These are phyloP conservation scores for Ceratocystiopsis sp. DNA, from an alignment of 2,329 filamentous ascomycete species.

Conservation along the genomic window DNA sequence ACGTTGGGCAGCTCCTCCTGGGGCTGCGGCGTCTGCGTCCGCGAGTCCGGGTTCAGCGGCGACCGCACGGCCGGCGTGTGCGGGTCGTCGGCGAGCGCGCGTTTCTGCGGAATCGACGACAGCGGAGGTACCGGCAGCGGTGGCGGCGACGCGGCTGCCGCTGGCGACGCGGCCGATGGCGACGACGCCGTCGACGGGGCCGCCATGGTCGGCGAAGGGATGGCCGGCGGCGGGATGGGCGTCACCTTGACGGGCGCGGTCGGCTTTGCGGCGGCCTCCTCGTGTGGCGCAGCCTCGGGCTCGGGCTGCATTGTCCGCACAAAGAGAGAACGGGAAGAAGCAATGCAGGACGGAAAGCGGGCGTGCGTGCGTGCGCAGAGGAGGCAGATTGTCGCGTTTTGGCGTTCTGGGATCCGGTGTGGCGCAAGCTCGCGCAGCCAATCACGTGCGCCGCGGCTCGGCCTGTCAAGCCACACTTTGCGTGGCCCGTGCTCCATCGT, in stretches of 20 bases:
- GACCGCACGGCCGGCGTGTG: constrained; percentile 56
- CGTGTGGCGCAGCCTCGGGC: too few species aligned
- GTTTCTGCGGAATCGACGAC: constrained; percentile 41
- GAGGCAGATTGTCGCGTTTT: too few species aligned
- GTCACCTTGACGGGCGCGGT: too few species aligned
- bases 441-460: neutral
- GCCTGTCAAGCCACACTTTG: constrained; percentile 8
- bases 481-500: constrained; percentile 2
- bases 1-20: constrained; percentile 17
- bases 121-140: constrained; percentile 15
- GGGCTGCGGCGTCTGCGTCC: constrained; percentile 17
- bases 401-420: neutral
- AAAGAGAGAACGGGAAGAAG: too few species aligned
- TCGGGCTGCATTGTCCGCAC: too few species aligned
- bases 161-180: neutral
- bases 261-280: too few species aligned
- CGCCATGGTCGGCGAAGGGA: too few species aligned
- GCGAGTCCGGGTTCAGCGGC: constrained; percentile 49
- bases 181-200: too few species aligned
- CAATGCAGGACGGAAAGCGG: too few species aligned
- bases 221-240: too few species aligned
- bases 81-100: constrained; percentile 44
- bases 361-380: too few species aligned
- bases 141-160: constrained; percentile 7
- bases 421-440: constrained; percentile 4